phyloP scores from a whole-genome alignment of 805 yeast species.

The Hyphopichia homilentoma region DNA sequence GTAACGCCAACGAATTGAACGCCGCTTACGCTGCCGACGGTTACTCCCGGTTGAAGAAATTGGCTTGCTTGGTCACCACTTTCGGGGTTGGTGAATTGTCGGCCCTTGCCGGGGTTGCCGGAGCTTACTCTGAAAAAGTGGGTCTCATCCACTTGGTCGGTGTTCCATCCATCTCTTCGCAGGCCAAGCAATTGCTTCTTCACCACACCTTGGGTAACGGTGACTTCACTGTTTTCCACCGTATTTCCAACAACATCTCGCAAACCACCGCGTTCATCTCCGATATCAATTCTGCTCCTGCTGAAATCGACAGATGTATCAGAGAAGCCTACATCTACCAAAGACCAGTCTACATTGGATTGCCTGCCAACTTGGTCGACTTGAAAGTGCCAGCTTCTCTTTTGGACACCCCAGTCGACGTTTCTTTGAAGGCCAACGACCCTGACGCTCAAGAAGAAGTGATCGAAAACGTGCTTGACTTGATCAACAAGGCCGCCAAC shows the following conservation, averaged over 20 bases:
- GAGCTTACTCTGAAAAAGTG: slow-evolving; percentile 86
- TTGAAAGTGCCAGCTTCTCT: slow-evolving; percentile 52
- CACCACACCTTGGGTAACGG: slow-evolving; percentile 87
- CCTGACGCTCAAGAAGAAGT: slow-evolving; percentile 37
- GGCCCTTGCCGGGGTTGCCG: slow-evolving; percentile 83
- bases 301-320: slow-evolving; percentile 69
- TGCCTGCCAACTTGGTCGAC: slow-evolving; percentile 80
- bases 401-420: slow-evolving; percentile 63
- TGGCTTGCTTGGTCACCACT: slow-evolving; percentile 74
- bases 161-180: slow-evolving; percentile 74
- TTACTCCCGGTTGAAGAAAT: slow-evolving; percentile 75
- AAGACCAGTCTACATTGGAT: slow-evolving; percentile 78
- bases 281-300: slow-evolving; percentile 63
- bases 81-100: slow-evolving; percentile 90
- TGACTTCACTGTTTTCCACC: slow-evolving; percentile 72
- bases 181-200: slow-evolving; percentile 65
- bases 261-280: slow-evolving; percentile 62
- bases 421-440: slow-evolving; percentile 40
- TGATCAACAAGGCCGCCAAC: slow-evolving; percentile 56
- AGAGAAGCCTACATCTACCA: slow-evolving; percentile 67
- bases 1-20: slow-evolving; percentile 85
- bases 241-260: slow-evolving; percentile 73
- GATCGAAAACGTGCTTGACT: slow-evolving; percentile 36
- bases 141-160: slow-evolving; percentile 84
- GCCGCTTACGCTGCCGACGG: slow-evolving; percentile 91